Conservation (phyloP, 2,329 filamentous ascomycete genomes). For the Clarireedia sp. region DNA sequence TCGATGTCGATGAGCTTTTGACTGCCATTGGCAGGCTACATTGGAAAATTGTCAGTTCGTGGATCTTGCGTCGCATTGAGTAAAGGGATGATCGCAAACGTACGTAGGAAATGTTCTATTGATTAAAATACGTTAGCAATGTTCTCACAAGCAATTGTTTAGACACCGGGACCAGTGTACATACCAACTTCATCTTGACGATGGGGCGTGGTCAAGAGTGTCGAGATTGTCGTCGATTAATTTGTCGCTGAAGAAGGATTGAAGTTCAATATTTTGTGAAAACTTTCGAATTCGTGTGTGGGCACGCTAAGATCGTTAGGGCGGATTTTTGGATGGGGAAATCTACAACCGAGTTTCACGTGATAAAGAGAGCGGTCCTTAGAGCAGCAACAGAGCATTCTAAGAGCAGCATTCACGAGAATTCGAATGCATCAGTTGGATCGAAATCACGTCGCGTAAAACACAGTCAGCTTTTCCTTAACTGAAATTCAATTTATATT, state of each 20-base stretch:
- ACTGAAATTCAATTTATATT: too few relatives aligned
- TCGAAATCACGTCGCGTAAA: too few relatives aligned
- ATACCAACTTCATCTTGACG: slow-evolving; percentile 30
- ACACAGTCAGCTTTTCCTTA: too few relatives aligned
- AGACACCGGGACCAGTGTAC: slow-evolving; percentile 6
- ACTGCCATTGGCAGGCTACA: slow-evolving; percentile 86
- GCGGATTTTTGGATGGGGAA: neutral
- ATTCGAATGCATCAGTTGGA: too few relatives aligned
- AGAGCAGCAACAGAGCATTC: too few relatives aligned
- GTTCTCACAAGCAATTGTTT: neutral
- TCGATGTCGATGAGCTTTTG: slow-evolving; percentile 99
- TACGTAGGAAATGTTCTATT: slow-evolving; percentile 30
- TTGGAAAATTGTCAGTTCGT: slow-evolving; percentile 18
- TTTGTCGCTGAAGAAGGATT: slow-evolving; percentile 7
- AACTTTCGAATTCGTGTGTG: slow-evolving; percentile 6
- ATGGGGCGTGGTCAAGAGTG: slow-evolving; percentile 9
- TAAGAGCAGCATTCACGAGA: too few relatives aligned
- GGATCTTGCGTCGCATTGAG: slow-evolving; percentile 4
- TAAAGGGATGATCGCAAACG: slow-evolving; percentile 11
- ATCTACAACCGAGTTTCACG: slow-evolving; percentile 5
- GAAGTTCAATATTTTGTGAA: slow-evolving; percentile 2
- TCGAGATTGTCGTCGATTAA: slow-evolving; percentile 12
- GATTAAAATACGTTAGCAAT: slow-evolving; percentile 19
- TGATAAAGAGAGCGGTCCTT: neutral
- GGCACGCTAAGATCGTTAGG: slow-evolving; percentile 3